Base-by-base conservation (phyloP, 345 rosid species). In the Cardamine occulta region DNA sequence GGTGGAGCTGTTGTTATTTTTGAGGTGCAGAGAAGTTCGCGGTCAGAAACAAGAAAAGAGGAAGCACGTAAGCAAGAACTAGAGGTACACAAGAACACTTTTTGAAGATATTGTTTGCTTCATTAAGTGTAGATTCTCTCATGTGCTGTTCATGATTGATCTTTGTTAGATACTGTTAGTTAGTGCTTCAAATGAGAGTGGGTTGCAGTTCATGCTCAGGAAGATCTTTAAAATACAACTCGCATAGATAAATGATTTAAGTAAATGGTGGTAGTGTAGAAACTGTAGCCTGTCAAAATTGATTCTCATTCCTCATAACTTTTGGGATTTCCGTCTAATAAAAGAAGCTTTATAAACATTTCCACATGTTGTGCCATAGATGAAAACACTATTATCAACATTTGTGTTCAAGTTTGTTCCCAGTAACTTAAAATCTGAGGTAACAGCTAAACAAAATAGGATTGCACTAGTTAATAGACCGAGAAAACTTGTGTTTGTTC, bases 1-100 rank as follows among this genome's bases (percentile, higher is more conserved):
- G 98, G 89, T 7, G 95, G 95, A 74, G 96, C 74, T 51, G 85
- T 72, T 73, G 88, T 94, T 68, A 78, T 93, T 64, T 88, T 91
- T 77, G 97, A 94, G 86, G 93, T 88, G 79, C 96, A 94, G 51
- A 85, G 98, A 80, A 90, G 88, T 86, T 83, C 98, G 7, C 82
- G 89, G 75, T 91, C 96, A 76, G 98, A 94, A 79, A 89, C 94
- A 63, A 87, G 85, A 74, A 93, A 91, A 69, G 97, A 89, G 84
- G 97, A 81, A 80, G 78, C 79, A 31, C 93, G 95, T 34, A 83
- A 68, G 79, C 85, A 86, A 80, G 91, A 91, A 63, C 59, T 91
- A 62, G 93, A 86, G 93, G 98, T 91, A 78, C 70, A 7, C 52
- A 7, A 1, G 14, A 65, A 74, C 67, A 26, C 13, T 24, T 47